These are phyloP conservation scores for Chloroidium sp. DNA, from an alignment of 163 green algal species.

Conservation along the genomic window DNA sequence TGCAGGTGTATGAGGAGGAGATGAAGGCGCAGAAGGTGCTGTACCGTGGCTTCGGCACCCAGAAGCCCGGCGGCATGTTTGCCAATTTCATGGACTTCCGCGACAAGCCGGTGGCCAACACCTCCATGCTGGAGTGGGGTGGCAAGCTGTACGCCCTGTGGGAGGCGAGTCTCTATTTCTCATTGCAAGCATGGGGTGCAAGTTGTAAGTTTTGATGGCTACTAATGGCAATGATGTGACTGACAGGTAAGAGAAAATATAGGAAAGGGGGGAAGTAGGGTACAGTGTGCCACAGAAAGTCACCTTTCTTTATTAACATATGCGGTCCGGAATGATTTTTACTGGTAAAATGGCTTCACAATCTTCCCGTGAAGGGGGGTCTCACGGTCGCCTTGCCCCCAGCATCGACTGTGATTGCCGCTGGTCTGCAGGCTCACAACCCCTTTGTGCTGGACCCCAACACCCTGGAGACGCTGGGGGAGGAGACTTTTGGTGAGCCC, in stretches of 20 bases:
- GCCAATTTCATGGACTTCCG: slow-evolving; percentile 5
- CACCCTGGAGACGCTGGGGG: slow-evolving; percentile 1
- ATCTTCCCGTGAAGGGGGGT: too few species aligned
- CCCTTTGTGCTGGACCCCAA: not conserved
- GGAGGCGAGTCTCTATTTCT: not conserved
- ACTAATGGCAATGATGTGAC: too few species aligned
- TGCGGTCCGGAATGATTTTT: too few species aligned
- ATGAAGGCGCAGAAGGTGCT: not conserved
- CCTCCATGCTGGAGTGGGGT: not conserved
- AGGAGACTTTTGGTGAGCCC: slow-evolving; percentile 3
- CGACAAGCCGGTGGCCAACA: slow-evolving; percentile 7
- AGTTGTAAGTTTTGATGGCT: too few species aligned
- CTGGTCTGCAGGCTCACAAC: not conserved
- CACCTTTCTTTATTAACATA: too few species aligned
- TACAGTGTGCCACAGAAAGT: too few species aligned
- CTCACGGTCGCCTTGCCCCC: too few species aligned
- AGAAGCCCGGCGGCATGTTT: slow-evolving; percentile 1
- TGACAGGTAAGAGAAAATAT: too few species aligned
- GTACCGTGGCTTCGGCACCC: slow-evolving; percentile 5
- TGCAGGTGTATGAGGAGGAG: slow-evolving; percentile 5
- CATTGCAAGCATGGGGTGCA: too few species aligned
- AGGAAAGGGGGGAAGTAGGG: too few species aligned
- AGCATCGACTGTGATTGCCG: too few species aligned
- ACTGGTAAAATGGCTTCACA: too few species aligned
- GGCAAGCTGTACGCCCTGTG: slow-evolving; percentile 3